Percentiles rank a stretch among this genome's conserved stretches.
Evolutionary conservation across 2,329 filamentous ascomycete genomes (phyloP).

Genomic region (Trichoderma arundinaceum): DNA sequence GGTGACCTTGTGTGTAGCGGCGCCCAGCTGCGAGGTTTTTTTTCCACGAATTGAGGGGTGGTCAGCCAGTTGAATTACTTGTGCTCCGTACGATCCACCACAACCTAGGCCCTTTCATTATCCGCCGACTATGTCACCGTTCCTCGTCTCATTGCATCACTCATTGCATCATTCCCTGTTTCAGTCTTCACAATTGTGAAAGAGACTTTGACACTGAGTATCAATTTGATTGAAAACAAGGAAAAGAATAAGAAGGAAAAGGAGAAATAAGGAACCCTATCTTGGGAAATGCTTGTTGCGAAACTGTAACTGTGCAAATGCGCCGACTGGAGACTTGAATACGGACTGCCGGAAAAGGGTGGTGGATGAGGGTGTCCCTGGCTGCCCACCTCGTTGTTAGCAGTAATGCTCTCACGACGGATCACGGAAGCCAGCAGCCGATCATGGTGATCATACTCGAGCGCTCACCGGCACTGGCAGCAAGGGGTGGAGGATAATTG

Average conservation of each 20-base stretch:
- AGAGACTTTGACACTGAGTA: too few relatives aligned
- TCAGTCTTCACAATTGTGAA: not conserved
- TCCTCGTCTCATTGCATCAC: not conserved
- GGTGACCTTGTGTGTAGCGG: slow-evolving; percentile 14
- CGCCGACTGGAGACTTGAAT: too few relatives aligned
- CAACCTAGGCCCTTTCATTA: slow-evolving; percentile 4
- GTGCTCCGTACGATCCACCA: not conserved
- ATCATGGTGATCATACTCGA: slow-evolving; percentile 31
- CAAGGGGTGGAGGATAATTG: slow-evolving; percentile 19
- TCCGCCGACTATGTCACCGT: not conserved
- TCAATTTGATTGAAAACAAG: too few relatives aligned
- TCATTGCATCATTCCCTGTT: slow-evolving; percentile 1
- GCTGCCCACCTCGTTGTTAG: not conserved
- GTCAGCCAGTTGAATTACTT: not conserved
- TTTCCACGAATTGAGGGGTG: not conserved
- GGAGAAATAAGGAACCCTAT: too few relatives aligned
- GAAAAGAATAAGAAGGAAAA: too few relatives aligned
- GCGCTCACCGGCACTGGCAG: slow-evolving; percentile 20
- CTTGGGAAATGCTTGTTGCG: too few relatives aligned
- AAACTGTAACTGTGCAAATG: too few relatives aligned
- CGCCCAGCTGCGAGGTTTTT: not conserved
- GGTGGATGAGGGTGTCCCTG: too few relatives aligned
- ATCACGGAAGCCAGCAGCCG: slow-evolving; percentile 33
- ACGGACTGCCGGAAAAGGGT: too few relatives aligned
- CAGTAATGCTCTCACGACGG: slow-evolving; percentile 19